Conservation (phyloP, 176 grass and related monocot species). For the Oryza nivara region DNA sequence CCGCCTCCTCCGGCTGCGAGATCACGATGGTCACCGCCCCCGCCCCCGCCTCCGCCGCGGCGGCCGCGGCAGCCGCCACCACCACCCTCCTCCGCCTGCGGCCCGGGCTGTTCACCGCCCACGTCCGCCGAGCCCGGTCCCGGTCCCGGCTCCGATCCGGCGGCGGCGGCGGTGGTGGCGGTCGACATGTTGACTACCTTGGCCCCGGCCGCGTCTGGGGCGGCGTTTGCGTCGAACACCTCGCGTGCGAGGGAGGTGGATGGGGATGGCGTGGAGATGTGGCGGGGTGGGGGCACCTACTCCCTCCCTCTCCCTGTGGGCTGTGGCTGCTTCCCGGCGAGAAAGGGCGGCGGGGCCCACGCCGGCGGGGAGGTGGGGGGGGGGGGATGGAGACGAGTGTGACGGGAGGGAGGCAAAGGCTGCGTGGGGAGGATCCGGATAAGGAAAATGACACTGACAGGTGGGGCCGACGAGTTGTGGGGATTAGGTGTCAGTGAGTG, state of each 20-base stretch:
- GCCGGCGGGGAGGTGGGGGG: constrained; percentile 19
- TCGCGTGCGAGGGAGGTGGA: constrained; percentile 18
- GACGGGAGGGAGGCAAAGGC: constrained; percentile 11
- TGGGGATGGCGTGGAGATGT: neutral
- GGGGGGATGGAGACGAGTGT: constrained; percentile 27
- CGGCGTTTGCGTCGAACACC: constrained; percentile 26
- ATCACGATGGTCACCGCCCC: constrained; percentile 70
- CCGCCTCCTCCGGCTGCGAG: constrained; percentile 58
- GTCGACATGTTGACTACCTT: constrained; percentile 44
- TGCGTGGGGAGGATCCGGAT: constrained; percentile 17
- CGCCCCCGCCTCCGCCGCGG: constrained; percentile 25
- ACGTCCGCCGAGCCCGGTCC: neutral
- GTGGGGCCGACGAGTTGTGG: neutral
- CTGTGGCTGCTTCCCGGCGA: constrained; percentile 41
- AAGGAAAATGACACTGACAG: neutral
- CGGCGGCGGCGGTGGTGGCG: constrained; percentile 1
- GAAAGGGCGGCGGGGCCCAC: constrained; percentile 28
- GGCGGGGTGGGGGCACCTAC: constrained; percentile 25
- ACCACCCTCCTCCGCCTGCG: constrained; percentile 34
- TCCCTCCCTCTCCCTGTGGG: neutral
- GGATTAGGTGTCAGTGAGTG: neutral
- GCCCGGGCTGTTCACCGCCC: neutral
- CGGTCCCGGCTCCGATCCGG: neutral
- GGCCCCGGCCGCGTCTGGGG: neutral
- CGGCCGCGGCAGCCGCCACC: constrained; percentile 2